These are phyloP conservation scores for Annulohypoxylon maeteangense DNA, from an alignment of 495 filamentous ascomycete species.

Conservation along the genomic window DNA sequence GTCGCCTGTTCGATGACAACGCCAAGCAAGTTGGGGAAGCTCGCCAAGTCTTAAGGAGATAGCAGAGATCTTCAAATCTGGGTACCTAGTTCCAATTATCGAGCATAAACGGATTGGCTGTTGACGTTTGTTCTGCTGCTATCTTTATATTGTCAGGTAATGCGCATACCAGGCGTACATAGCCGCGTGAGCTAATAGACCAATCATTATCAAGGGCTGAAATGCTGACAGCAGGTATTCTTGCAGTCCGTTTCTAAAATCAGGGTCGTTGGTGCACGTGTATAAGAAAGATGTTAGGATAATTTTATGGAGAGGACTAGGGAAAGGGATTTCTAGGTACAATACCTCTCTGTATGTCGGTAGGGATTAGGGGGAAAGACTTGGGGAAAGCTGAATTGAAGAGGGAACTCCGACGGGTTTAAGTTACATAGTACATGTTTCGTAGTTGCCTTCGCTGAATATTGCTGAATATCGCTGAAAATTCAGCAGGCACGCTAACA, in stretches of 20 bases:
- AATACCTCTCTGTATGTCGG: neutral
- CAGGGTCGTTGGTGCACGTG: constrained; percentile 17
- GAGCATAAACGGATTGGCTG: constrained; percentile 3
- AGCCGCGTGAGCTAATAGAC: constrained; percentile 3
- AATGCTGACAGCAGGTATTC: constrained; percentile 23
- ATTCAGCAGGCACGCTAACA: neutral
- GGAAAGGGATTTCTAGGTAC: neutral
- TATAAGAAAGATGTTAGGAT: neutral
- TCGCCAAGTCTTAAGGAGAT: constrained; percentile 33
- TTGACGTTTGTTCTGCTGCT: constrained; percentile 23
- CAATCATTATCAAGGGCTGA: constrained; percentile 11
- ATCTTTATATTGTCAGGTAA: constrained; percentile 20
- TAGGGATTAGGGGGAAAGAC: neutral
- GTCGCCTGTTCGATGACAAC: constrained; percentile 2
- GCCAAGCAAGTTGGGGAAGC: constrained; percentile 30
- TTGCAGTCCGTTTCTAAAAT: neutral
- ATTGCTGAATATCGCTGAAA: neutral
- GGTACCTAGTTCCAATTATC: constrained; percentile 19
- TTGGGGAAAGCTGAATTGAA: neutral
- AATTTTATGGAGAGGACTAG: neutral
- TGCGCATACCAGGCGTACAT: constrained; percentile 3
- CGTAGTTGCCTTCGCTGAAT: neutral
- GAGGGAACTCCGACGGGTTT: constrained; percentile 21
- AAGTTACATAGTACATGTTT: neutral
- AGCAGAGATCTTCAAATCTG: constrained; percentile 29